phyloP scores from a whole-genome alignment of 2,329 filamentous ascomycete genomes.

The Corynespora cassiicola region DNA sequence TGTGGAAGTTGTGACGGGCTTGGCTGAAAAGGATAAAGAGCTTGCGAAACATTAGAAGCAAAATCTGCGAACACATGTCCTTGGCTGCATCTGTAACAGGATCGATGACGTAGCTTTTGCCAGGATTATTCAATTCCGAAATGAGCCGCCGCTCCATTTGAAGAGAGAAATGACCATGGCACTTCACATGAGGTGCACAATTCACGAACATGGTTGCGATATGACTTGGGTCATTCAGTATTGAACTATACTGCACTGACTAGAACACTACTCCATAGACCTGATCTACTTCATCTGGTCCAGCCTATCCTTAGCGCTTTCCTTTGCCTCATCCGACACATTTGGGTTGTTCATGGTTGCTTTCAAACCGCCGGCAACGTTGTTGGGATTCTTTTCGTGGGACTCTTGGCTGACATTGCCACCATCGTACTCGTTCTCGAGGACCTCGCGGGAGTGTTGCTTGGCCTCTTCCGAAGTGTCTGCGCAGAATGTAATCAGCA shows the following conservation, averaged over 20 bases:
- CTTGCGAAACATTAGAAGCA: not conserved
- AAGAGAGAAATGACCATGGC: too few species aligned
- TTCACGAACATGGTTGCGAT: too few species aligned
- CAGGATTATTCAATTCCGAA: too few species aligned
- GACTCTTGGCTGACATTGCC: slow-evolving; percentile 39
- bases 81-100: not conserved
- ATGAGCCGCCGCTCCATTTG: too few species aligned
- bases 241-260: not conserved
- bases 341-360: slow-evolving; percentile 63
- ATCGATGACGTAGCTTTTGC: too few species aligned
- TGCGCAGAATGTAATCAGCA: slow-evolving; percentile 10
- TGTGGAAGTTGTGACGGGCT: slow-evolving; percentile 70
- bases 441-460: slow-evolving; percentile 60
- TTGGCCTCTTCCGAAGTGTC: slow-evolving; percentile 62
- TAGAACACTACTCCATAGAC: not conserved
- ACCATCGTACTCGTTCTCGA: slow-evolving; percentile 58
- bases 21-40: slow-evolving; percentile 46
- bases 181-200: too few species aligned
- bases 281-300: slow-evolving; percentile 45
- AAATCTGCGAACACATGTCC: not conserved
- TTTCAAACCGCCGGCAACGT: slow-evolving; percentile 50
- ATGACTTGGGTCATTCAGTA: too few species aligned
- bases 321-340: slow-evolving; percentile 63
- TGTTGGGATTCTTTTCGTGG: slow-evolving; percentile 59
- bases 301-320: slow-evolving; percentile 61